A percentile compares a stretch with the other conserved stretches of the same genome.
Evolutionary conservation across 495 filamentous ascomycete genomes (phyloP).

Genomic region (Xylaria venustula): DNA sequence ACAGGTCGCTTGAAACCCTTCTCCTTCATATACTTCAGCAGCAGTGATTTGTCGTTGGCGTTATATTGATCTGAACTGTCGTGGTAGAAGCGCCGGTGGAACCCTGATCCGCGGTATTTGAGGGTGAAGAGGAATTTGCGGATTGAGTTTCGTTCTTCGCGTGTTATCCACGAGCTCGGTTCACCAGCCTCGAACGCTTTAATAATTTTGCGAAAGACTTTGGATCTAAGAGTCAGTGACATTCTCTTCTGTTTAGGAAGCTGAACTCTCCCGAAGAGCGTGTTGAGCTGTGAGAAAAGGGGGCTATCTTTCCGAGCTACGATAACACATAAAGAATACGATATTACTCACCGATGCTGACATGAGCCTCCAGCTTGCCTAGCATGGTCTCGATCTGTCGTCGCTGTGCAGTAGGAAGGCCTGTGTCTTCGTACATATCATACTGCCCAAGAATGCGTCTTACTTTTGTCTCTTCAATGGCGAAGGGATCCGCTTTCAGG

Average conservation of each 20-base stretch:
- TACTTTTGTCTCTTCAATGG: slow-evolving; percentile 33
- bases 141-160: slow-evolving; percentile 39
- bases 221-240: neutral
- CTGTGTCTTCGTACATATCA: slow-evolving; percentile 45
- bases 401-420: slow-evolving; percentile 16
- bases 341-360: slow-evolving; percentile 14
- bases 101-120: slow-evolving; percentile 42
- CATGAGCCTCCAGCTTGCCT: slow-evolving; percentile 31
- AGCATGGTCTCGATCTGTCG: slow-evolving; percentile 41
- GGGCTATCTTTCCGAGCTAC: neutral
- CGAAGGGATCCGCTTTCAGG: slow-evolving; percentile 17
- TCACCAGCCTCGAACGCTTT: slow-evolving; percentile 28
- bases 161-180: slow-evolving; percentile 32
- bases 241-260: neutral
- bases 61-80: slow-evolving; percentile 37
- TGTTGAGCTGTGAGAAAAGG: neutral
- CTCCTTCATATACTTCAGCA: slow-evolving; percentile 45
- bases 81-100: slow-evolving; percentile 36
- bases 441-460: slow-evolving; percentile 36
- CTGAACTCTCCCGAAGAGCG: neutral
- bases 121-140: slow-evolving; percentile 57
- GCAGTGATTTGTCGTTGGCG: slow-evolving; percentile 33
- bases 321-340: neutral
- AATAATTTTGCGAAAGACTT: slow-evolving; percentile 33
- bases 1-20: slow-evolving; percentile 43